Conservation (phyloP, 352 stramenopile species). For the Phytophthora syringae region DNA sequence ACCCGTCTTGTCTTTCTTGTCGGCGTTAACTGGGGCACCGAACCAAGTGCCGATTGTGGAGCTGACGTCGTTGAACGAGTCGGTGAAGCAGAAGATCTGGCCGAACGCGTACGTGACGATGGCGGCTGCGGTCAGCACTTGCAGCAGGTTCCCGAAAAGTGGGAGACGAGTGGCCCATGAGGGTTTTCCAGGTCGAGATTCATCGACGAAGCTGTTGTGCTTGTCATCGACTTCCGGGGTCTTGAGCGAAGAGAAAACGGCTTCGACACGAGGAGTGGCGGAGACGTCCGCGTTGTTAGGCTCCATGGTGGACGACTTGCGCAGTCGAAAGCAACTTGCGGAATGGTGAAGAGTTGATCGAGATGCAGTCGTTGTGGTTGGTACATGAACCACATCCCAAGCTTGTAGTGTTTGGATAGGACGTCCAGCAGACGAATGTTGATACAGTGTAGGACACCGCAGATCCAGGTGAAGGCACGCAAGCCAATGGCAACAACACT, state of each 20-base stretch:
- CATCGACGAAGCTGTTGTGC: slow-evolving; percentile 17
- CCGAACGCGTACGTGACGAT: slow-evolving; percentile 40
- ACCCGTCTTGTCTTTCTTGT: slow-evolving; percentile 17
- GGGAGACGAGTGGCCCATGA: slow-evolving; percentile 21
- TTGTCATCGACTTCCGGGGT: slow-evolving; percentile 29
- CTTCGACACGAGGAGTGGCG: slow-evolving; percentile 22
- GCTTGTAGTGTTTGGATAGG: not conserved
- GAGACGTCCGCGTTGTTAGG: slow-evolving; percentile 20
- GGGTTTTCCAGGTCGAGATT: not conserved
- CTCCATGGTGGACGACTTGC: slow-evolving; percentile 19
- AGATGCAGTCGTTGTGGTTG: not conserved
- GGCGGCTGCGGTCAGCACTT: slow-evolving; percentile 33
- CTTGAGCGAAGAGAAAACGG: slow-evolving; percentile 31
- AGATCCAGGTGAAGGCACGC: slow-evolving; percentile 16
- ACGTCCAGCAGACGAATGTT: slow-evolving; percentile 10
- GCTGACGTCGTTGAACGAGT: slow-evolving; percentile 10
- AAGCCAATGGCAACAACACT: slow-evolving; percentile 20
- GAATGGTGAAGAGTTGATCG: slow-evolving; percentile 2
- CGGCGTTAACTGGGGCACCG: slow-evolving; percentile 25
- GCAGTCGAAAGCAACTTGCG: slow-evolving; percentile 19
- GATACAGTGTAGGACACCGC: too few relatives aligned
- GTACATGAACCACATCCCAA: too few relatives aligned
- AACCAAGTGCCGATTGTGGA: slow-evolving; percentile 33
- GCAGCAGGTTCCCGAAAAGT: slow-evolving; percentile 28
- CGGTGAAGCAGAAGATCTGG: slow-evolving; percentile 31